Evolutionary conservation across 371 early-diverging fungal species (phyloP).

Genomic region (Mucor irregularis): DNA sequence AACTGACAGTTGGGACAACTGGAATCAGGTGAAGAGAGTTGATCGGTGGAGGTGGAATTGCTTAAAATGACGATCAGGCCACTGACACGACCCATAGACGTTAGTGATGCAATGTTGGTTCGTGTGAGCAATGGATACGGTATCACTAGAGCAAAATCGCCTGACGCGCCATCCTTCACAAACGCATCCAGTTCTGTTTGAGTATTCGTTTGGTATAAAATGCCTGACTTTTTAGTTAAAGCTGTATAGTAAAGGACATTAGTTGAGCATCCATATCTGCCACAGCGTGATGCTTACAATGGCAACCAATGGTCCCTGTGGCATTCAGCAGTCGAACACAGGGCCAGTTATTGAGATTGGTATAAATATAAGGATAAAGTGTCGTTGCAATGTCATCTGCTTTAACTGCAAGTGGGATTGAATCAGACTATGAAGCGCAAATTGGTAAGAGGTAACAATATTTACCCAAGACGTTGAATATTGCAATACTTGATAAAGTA

Average conservation of each 20-base stretch:
- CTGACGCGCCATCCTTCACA: conserved; percentile 19
- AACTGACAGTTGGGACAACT: conserved; percentile 72
- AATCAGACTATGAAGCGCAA: neutral
- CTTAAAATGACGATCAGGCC: conserved; percentile 32
- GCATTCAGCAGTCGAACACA: conserved; percentile 66
- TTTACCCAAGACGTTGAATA: neutral
- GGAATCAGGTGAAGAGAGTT: conserved; percentile 56
- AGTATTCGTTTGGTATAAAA: conserved; percentile 57
- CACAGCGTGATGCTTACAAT: conserved; percentile 32
- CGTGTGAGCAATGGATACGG: conserved; percentile 61
- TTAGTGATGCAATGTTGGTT: conserved; percentile 23
- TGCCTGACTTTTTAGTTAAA: conserved; percentile 46
- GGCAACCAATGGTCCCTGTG: conserved; percentile 61
- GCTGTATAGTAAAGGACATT: conserved; percentile 8
- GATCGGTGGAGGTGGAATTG: neutral
- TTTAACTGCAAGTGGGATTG: neutral
- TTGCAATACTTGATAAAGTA: conserved; percentile 7
- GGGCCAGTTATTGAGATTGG: conserved; percentile 54
- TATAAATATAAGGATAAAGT: conserved; percentile 54
- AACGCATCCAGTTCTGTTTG: conserved; percentile 56
- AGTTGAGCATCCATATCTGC: neutral
- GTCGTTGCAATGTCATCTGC: conserved; percentile 47
- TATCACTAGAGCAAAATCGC: conserved; percentile 60
- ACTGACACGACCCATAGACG: conserved; percentile 15
- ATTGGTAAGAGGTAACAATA: no score